These are phyloP conservation scores for Calycina herbarum DNA, from an alignment of 2,329 filamentous ascomycete species.

Conservation along the genomic window DNA sequence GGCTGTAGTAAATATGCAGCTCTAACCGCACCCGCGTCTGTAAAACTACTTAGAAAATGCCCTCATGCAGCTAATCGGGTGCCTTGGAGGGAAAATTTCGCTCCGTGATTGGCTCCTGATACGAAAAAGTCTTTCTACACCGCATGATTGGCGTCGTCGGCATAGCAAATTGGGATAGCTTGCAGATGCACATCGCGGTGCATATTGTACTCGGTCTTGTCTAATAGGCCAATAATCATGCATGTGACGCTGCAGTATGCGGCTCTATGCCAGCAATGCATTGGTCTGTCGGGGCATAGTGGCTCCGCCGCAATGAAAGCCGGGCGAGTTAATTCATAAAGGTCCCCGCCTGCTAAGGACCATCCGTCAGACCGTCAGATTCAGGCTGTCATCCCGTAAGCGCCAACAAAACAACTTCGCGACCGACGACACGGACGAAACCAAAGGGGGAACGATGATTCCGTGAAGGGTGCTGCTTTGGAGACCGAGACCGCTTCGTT, in stretches of 20 bases:
- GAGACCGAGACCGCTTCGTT: constrained; percentile 2
- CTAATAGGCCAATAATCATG: not conserved
- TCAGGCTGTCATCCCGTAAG: constrained; percentile 1
- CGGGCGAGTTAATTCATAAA: constrained; percentile 8
- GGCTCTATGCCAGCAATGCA: constrained; percentile 7
- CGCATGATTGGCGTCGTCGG: constrained; percentile 5
- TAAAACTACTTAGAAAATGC: constrained; percentile 4
- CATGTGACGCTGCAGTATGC: not conserved
- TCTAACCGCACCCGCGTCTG: not conserved
- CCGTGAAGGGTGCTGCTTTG: not conserved
- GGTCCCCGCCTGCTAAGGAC: not conserved
- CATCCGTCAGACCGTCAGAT: constrained; percentile 2
- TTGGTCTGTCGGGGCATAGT: constrained; percentile 1
- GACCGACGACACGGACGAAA: not conserved
- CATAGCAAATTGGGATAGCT: not conserved
- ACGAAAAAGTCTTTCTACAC: constrained; percentile 7
- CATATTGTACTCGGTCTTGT: constrained; percentile 8
- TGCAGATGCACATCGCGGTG: constrained; percentile 5
- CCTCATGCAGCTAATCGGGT: not conserved
- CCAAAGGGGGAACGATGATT: not conserved
- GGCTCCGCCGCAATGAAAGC: constrained; percentile 9
- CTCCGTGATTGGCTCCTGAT: not conserved
- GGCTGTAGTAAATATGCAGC: constrained; percentile 2
- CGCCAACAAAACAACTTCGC: constrained; percentile 9
- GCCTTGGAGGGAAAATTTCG: not conserved